A percentile compares a stretch with the other conserved stretches of the same genome.
Conservation (phyloP, 2,329 filamentous ascomycete genomes). For the Albifimbria verrucaria region DNA sequence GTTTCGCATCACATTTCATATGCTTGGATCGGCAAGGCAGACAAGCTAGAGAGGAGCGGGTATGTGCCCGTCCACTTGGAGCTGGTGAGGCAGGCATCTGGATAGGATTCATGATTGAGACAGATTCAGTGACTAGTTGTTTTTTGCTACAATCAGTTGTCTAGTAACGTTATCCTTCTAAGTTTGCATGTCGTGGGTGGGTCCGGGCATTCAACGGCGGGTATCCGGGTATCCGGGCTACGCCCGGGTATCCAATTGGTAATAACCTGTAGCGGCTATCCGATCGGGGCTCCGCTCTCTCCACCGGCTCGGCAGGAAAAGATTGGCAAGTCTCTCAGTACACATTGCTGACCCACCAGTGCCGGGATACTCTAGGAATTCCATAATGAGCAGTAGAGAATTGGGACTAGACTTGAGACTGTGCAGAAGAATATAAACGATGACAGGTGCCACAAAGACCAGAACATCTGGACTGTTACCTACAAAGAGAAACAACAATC, state of each 20-base stretch:
- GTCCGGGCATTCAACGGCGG: neutral
- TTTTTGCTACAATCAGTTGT: no score
- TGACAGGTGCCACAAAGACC: neutral
- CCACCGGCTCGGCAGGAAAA: no score
- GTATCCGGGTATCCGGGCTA: neutral
- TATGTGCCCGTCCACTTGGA: neutral
- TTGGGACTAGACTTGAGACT: no score
- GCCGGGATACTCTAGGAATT: no score
- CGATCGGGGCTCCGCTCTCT: no score
- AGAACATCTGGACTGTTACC: neutral
- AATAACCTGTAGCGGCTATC: neutral
- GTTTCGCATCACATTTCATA: constrained; percentile 49
- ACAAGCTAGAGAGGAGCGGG: constrained; percentile 38
- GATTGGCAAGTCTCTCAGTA: no score
- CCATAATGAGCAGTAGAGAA: neutral
- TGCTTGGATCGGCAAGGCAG: constrained; percentile 49
- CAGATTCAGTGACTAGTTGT: neutral
- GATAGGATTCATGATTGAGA: neutral
- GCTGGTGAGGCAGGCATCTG: neutral
- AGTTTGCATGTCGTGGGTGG: no score
- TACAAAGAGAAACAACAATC: neutral
- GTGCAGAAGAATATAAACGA: no score
- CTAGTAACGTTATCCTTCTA: no score
- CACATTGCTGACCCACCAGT: no score
- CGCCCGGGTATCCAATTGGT: neutral